Evolutionary conservation across 345 rosid species (phyloP).

Genomic region (Rhodomyrtus tomentosa): DNA sequence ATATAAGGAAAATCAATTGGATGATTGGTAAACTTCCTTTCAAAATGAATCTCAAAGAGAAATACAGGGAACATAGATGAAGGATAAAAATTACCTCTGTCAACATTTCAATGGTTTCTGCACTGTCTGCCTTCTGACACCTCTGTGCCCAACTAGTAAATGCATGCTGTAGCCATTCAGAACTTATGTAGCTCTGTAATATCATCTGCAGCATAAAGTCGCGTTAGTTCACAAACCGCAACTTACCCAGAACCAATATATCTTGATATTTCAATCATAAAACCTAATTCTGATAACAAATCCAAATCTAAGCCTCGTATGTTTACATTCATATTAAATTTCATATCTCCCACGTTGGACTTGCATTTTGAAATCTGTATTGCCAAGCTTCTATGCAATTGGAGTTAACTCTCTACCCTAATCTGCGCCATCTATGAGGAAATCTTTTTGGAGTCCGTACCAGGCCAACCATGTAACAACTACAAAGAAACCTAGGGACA

Average conservation of each 20-base stretch:
- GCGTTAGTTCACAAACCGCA: background rate
- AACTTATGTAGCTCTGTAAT: conserved; percentile 44
- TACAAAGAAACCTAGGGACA: background rate
- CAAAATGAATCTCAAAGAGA: background rate
- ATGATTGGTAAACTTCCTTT: background rate
- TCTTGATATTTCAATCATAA: background rate
- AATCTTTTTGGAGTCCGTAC: background rate
- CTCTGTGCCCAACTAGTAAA: conserved; percentile 54
- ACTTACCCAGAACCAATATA: background rate
- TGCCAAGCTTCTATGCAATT: background rate
- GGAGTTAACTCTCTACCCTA: background rate
- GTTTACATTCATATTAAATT: background rate
- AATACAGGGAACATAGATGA: background rate
- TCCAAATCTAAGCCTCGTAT: background rate
- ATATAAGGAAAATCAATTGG: background rate
- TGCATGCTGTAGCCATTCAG: conserved; percentile 52
- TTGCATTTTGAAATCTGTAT: background rate
- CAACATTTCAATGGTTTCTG: conserved; percentile 76
- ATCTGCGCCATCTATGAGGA: background rate
- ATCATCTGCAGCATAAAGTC: conserved; percentile 50
- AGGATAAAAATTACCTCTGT: conserved; percentile 50
- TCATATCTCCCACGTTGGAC: background rate
- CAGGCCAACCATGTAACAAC: background rate
- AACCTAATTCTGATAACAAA: background rate
- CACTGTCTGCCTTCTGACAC: conserved; percentile 59